Evolutionary conservation across 495 filamentous ascomycete genomes (phyloP).

Genomic region (Xylaria cubensis): DNA sequence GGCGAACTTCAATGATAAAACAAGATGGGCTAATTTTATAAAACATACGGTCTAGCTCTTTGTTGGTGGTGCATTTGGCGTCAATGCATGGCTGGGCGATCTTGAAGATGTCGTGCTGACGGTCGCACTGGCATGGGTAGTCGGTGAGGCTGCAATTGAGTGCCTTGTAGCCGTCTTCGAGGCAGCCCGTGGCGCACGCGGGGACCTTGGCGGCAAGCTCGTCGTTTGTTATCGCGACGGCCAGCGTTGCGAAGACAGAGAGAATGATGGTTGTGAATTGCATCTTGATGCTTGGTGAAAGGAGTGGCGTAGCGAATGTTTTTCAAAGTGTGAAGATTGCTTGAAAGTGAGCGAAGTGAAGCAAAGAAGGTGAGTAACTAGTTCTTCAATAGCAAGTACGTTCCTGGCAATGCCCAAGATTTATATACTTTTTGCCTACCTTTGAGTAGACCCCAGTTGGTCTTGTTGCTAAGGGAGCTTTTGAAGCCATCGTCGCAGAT

Average conservation of each 20-base stretch:
- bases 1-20: not conserved
- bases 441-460: no score
- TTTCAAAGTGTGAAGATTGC: not conserved
- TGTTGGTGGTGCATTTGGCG: slow-evolving; percentile 28
- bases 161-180: slow-evolving; percentile 31
- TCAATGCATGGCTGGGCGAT: slow-evolving; percentile 31
- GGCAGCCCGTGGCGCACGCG: slow-evolving; percentile 36
- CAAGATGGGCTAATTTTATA: not conserved
- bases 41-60: slow-evolving; percentile 35
- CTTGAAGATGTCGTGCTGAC: slow-evolving; percentile 30
- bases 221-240: slow-evolving; percentile 29
- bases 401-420: not conserved
- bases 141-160: slow-evolving; percentile 37
- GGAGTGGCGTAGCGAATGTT: not conserved
- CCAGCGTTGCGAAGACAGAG: slow-evolving; percentile 34
- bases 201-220: slow-evolving; percentile 36
- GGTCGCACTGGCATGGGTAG: slow-evolving; percentile 37
- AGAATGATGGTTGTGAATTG: slow-evolving; percentile 34
- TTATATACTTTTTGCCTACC: slow-evolving; percentile 4
- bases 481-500: slow-evolving; percentile 4
- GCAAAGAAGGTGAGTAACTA: not conserved
- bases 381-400: not conserved
- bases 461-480: not conserved
- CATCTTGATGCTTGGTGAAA: slow-evolving; percentile 27
- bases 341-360: not conserved